phyloP scores from a whole-genome alignment of 2,329 filamentous ascomycete genomes.

The Sclerotinia subarctica region DNA sequence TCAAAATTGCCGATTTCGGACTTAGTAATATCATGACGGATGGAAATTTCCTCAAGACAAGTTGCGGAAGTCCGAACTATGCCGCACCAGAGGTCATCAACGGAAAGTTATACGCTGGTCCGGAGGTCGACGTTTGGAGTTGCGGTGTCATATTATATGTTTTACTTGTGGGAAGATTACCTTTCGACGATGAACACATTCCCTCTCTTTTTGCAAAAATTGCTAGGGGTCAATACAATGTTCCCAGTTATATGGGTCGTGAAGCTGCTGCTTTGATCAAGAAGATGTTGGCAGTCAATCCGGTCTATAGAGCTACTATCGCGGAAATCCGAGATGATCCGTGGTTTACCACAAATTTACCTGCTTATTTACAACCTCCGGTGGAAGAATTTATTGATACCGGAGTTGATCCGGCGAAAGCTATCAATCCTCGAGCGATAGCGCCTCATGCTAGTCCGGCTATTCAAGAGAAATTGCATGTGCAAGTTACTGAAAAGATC shows the following conservation, averaged over 20 bases:
- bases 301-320: slow-evolving; percentile 89
- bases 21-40: slow-evolving; percentile 99
- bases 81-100: slow-evolving; percentile 97
- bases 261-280: slow-evolving; percentile 81
- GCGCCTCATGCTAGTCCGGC: slow-evolving; percentile 74
- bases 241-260: slow-evolving; percentile 84
- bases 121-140: slow-evolving; percentile 98
- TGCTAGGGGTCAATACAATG: slow-evolving; percentile 86
- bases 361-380: slow-evolving; percentile 80
- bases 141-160: slow-evolving; percentile 89
- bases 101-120: slow-evolving; percentile 93
- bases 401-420: slow-evolving; percentile 88
- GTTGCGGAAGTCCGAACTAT: slow-evolving; percentile 97
- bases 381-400: slow-evolving; percentile 91
- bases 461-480: slow-evolving; percentile 84
- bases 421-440: slow-evolving; percentile 79
- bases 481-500: slow-evolving; percentile 90
- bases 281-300: slow-evolving; percentile 92
- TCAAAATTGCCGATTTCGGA: slow-evolving; percentile 99
- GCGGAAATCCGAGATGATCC: slow-evolving; percentile 89
- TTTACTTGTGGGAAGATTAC: slow-evolving; percentile 74
- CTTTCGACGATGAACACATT: slow-evolving; percentile 98
- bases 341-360: slow-evolving; percentile 88
- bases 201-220: slow-evolving; percentile 98
- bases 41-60: slow-evolving; percentile 97